Percentiles rank a stretch among this genome's conserved stretches.
Evolutionary conservation across 2,329 filamentous ascomycete species (phyloP).

Genomic region (Talaromyces funiculosus): DNA sequence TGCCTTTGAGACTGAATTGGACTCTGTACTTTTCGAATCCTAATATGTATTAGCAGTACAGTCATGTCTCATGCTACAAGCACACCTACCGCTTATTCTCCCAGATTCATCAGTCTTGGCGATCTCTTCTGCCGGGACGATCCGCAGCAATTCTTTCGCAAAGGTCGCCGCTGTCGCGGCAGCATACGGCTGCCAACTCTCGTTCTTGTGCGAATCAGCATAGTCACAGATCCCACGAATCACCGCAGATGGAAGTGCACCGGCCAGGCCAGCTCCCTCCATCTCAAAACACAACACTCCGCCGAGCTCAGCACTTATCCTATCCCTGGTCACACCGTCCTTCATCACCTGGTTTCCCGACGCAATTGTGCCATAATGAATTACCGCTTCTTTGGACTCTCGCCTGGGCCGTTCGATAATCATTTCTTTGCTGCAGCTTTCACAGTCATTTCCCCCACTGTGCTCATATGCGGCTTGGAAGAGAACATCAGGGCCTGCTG

Average conservation of each 20-base stretch:
- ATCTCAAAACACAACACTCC: conserved; percentile 25
- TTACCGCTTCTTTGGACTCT: not conserved
- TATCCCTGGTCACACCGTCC: conserved; percentile 15
- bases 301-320: conserved; percentile 10
- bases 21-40: conserved; percentile 2
- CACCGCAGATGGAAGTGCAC: conserved; percentile 31
- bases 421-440: not conserved
- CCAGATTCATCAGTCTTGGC: conserved; percentile 4
- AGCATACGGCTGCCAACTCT: conserved; percentile 33
- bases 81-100: conserved; percentile 6
- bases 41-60: conserved; percentile 5
- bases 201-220: conserved; percentile 35
- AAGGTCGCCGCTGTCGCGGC: conserved; percentile 26
- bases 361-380: conserved; percentile 22
- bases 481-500: not conserved
- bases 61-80: not conserved
- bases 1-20: conserved; percentile 8
- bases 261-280: conserved; percentile 25
- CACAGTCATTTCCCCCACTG: not conserved
- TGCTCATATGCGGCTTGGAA: conserved; percentile 7
- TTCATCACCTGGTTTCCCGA: conserved; percentile 23
- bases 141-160: conserved; percentile 17
- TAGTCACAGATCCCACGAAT: conserved; percentile 41
- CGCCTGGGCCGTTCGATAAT: conserved; percentile 3
- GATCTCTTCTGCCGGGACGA: not conserved